A percentile compares a stretch with the other conserved stretches of the same genome.
phyloP scores from a whole-genome alignment of 1,139 yeast species.

The Sugiyamaella grinbergsii region DNA sequence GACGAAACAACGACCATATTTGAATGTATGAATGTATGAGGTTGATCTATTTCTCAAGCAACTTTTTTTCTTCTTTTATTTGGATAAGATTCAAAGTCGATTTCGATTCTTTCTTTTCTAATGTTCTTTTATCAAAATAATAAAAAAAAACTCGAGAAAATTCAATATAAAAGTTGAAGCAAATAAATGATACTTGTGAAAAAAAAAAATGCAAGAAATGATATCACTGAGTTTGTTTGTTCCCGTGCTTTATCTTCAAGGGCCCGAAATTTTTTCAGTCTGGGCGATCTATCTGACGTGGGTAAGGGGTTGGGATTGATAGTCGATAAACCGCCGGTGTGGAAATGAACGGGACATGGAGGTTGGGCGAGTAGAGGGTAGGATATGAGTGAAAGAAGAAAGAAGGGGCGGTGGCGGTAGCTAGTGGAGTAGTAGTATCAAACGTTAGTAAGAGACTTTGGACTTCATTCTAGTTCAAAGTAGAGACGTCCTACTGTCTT shows the following conservation, averaged over 20 bases:
- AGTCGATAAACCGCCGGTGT: conserved; percentile 8
- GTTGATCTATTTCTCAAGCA: background rate
- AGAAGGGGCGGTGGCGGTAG: background rate
- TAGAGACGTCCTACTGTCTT: no score
- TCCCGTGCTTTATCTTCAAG: conserved; percentile 12
- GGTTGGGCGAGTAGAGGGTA: no score
- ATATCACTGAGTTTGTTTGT: background rate
- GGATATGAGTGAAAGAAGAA: background rate
- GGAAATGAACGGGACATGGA: no score
- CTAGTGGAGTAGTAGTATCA: background rate
- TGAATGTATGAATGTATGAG: background rate
- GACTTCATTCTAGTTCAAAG: no score
- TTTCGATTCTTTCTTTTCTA: background rate
- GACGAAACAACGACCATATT: conserved; percentile 53
- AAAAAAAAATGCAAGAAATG: conserved; percentile 2
- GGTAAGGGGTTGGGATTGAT: conserved; percentile 8
- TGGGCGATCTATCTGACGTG: conserved; percentile 10
- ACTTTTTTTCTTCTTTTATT: conserved; percentile 1
- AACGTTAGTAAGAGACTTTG: no score
- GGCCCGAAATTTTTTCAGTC: conserved; percentile 13
- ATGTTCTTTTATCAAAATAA: background rate
- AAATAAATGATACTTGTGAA: background rate
- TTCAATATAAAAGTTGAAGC: background rate
- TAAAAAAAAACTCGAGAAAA: conserved; percentile 1
- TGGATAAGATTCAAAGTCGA: background rate